Percentiles rank a stretch among this genome's conserved stretches.
phyloP scores from a whole-genome alignment of 2,329 filamentous ascomycete species.

The Tympanopsis confertula region DNA sequence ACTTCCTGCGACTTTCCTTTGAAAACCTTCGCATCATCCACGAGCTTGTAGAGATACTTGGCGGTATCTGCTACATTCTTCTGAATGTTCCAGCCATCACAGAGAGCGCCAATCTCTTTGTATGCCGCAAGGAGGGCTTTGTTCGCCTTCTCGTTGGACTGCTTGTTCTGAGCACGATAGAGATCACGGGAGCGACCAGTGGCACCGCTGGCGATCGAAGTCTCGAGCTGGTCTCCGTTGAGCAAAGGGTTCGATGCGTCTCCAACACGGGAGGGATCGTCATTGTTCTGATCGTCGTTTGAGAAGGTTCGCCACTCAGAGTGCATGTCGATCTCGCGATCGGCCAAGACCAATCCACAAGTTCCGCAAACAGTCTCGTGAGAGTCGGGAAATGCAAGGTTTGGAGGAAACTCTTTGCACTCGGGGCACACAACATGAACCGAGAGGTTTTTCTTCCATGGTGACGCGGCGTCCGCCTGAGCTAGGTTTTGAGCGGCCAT shows the following conservation, averaged over 20 bases:
- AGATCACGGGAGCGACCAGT: conserved; percentile 43
- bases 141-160: conserved; percentile 48
- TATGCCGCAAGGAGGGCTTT: conserved; percentile 52
- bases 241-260: conserved; percentile 51
- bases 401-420: conserved; percentile 50
- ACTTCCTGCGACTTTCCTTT: conserved; percentile 55
- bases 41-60: conserved; percentile 52
- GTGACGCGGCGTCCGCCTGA: conserved; percentile 2
- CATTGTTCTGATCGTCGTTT: conserved; percentile 55
- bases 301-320: conserved; percentile 62
- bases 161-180: conserved; percentile 51
- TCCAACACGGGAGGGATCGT: conserved; percentile 58
- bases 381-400: conserved; percentile 48
- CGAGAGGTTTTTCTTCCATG: conserved; percentile 51
- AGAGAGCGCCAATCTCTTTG: conserved; percentile 49
- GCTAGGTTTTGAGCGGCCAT: neutral
- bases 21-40: conserved; percentile 51
- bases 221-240: conserved; percentile 50
- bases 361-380: conserved; percentile 52
- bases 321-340: conserved; percentile 51
- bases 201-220: conserved; percentile 46
- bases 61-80: conserved; percentile 45
- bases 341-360: conserved; percentile 50
- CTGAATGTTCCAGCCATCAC: conserved; percentile 41
- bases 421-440: conserved; percentile 49